Conservation (phyloP, 192 early-diverging fungal species). For the Coemansia nantahalensis region DNA sequence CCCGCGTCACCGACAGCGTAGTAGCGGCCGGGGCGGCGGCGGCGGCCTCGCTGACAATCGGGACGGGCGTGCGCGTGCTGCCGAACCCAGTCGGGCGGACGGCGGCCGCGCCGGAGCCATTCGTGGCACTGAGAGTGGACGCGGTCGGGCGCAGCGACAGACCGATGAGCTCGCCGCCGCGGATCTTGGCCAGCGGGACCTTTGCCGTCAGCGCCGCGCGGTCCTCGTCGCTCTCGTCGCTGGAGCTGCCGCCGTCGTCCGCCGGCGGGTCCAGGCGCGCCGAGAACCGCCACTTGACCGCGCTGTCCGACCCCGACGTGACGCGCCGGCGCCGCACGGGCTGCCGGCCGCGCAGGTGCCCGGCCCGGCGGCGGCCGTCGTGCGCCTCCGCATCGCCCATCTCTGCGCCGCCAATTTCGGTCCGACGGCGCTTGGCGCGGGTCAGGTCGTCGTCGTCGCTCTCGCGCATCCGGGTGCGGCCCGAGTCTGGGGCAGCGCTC, state of each 20-base stretch:
- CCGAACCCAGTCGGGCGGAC: conserved; percentile 49
- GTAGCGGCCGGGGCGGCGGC: not conserved
- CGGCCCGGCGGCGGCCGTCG: conserved; percentile 1
- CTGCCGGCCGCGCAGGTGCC: conserved; percentile 4
- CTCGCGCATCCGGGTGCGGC: conserved; percentile 26
- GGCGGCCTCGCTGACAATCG: conserved; percentile 28
- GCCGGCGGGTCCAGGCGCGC: conserved; percentile 33
- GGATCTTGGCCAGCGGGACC: conserved; percentile 40
- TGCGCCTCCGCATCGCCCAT: conserved; percentile 11
- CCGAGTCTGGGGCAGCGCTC: not conserved
- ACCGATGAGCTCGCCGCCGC: conserved; percentile 49
- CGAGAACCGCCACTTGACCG: conserved; percentile 43
- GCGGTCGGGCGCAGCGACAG: conserved; percentile 32
- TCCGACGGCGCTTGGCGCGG: conserved; percentile 29
- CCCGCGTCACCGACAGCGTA: not conserved
- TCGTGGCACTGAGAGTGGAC: conserved; percentile 5
- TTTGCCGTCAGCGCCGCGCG: conserved; percentile 44
- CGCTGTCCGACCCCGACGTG: conserved; percentile 8
- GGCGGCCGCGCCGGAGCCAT: not conserved
- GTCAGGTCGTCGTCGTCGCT: conserved; percentile 12
- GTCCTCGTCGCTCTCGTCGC: conserved; percentile 42
- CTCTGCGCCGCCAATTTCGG: conserved; percentile 13
- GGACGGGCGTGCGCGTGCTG: conserved; percentile 40
- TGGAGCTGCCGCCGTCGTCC: conserved; percentile 17
- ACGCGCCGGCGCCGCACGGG: conserved; percentile 7